These are phyloP conservation scores for Saturnispora zaruensis DNA, from an alignment of 805 yeast species.

Conservation along the genomic window DNA sequence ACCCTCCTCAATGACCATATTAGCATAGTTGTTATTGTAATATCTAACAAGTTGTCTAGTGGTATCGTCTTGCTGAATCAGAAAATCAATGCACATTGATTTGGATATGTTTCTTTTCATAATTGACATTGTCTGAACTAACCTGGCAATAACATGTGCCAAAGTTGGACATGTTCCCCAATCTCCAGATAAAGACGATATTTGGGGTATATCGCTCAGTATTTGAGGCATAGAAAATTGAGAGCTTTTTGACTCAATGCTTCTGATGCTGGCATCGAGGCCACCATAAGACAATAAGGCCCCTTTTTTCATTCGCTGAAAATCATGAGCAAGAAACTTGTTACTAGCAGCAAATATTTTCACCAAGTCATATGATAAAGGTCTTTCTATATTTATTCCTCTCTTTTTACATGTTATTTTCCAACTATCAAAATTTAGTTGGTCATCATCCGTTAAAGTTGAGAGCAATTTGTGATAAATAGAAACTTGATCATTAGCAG, in stretches of 20 bases:
- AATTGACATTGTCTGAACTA: conserved; percentile 37
- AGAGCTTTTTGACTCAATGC: background rate
- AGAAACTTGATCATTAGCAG: conserved; percentile 51
- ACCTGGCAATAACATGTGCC: conserved; percentile 46
- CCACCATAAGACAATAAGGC: conserved; percentile 35
- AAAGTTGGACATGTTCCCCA: conserved; percentile 54
- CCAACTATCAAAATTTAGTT: conserved; percentile 34
- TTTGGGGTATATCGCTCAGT: background rate
- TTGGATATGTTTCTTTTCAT: conserved; percentile 31
- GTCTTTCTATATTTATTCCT: conserved; percentile 39
- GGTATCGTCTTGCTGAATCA: background rate
- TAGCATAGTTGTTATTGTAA: conserved; percentile 29
- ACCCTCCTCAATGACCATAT: conserved; percentile 27
- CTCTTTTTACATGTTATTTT: conserved; percentile 40
- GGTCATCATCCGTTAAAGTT: conserved; percentile 23
- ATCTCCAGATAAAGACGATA: conserved; percentile 12
- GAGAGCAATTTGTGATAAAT: conserved; percentile 47
- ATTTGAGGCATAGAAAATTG: background rate
- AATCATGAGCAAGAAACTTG: conserved; percentile 34
- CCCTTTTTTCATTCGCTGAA: conserved; percentile 39
- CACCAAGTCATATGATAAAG: conserved; percentile 35
- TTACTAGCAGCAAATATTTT: conserved; percentile 33
- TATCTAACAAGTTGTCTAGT: conserved; percentile 24
- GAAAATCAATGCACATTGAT: conserved; percentile 30
- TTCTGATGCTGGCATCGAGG: background rate